phyloP scores from a whole-genome alignment of 2,329 filamentous ascomycete genomes.

The Colletotrichum sp. region DNA sequence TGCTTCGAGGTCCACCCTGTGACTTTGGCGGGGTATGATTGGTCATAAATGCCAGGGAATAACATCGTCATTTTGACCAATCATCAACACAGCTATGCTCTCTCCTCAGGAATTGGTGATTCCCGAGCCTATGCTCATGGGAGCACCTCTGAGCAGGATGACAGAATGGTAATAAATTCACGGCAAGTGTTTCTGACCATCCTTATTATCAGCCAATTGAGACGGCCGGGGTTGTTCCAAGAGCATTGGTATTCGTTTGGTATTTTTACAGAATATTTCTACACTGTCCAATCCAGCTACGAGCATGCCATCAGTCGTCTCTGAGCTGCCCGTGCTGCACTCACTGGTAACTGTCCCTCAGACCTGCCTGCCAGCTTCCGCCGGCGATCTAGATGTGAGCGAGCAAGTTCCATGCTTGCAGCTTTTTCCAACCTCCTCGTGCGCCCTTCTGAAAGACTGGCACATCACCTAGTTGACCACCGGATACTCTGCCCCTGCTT shows the following conservation, averaged over 20 bases:
- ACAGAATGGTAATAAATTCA: neutral
- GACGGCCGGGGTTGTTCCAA: neutral
- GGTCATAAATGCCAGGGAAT: neutral
- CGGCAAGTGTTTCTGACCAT: neutral
- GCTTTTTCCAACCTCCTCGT: neutral
- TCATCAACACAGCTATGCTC: neutral
- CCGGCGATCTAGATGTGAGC: neutral
- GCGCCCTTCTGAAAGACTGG: accelerated
- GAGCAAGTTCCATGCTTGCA: accelerated
- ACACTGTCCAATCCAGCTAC: neutral
- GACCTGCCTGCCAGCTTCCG: neutral
- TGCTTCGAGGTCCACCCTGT: neutral
- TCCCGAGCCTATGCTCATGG: neutral
- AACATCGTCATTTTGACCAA: neutral
- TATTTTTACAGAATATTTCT: neutral
- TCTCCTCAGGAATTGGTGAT: neutral
- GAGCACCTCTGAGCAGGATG: neutral
- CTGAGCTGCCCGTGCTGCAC: neutral
- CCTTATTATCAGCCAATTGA: neutral
- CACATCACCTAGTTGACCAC: slow-evolving; percentile 28
- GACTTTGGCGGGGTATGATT: neutral
- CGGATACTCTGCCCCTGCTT: slow-evolving; percentile 40
- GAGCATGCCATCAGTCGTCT: neutral
- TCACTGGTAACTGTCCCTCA: neutral
- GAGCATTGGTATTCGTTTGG: neutral